Base-by-base conservation (phyloP, 108 stramenopile species). In the Epithemia pelagica region DNA sequence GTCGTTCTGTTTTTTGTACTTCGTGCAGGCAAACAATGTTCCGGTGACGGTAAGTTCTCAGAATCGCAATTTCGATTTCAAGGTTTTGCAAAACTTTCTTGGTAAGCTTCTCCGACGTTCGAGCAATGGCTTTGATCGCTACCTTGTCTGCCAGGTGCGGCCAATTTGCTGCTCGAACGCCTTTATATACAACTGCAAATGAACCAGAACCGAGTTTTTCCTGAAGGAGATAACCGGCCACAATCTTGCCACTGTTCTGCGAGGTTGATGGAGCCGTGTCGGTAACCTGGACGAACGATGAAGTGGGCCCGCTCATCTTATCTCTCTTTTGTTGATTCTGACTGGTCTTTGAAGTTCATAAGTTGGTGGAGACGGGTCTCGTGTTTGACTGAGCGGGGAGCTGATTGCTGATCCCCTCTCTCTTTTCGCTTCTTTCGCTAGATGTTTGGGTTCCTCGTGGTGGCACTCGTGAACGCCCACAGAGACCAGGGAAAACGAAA, bases 61-160 rank as follows among this genome's bases (percentile, higher is more conserved):
- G 82, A 46, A 99, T 98, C 37, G 86, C 82, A 24, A 99, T 97
- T 82, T 99, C 98, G 59, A 90, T 79, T 67, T 98, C 96, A 28
- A 99, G 73, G 70, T 97, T 97, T 72, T 92, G 93, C 25, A 93
- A 81, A 7, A 97, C 93, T 75, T 99, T 99, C 56, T 95, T 86
- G 55, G 95, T 95, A 7, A 98, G 71, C 59, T 91, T 91, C 64
- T 92, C 84, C 18, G 82, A 79, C 0, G 82, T 71, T 29, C 91
- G 84, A 1, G 90, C 59, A 64, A 99, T 97, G 32, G 86, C 91
- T 69, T 99, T 99, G 78, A 97, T 87, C 46, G 98, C 98, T 33
- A 88, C 92, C 24, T 65, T 70, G 26, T 74, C 66, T 31, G 79
- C 61, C 28, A 76, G 72, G 28, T 54, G n/a, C 28, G 23, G 71